Evolutionary conservation across 2,329 filamentous ascomycete genomes (phyloP), one percentile per base, ranked within the genome.

Genomic region (Aspergillus cejpii): DNA sequence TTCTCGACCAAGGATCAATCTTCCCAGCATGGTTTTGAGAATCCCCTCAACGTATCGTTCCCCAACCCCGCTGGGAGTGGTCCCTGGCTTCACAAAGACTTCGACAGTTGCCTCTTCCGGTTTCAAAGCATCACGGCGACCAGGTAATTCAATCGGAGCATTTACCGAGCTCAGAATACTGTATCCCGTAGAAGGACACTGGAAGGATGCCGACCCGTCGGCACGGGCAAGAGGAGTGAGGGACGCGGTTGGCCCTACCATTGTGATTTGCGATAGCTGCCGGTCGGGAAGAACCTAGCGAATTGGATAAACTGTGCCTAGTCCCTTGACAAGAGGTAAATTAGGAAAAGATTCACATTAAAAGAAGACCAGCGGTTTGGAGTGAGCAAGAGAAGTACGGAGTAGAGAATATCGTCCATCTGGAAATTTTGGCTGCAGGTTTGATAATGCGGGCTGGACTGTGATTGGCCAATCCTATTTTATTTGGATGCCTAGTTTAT

Each of bases 41-140:
- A 72, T 62, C 3, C 62, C 80, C 69, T 96, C 90, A 19, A 94
- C 79, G 67, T 94, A 87, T 56, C 88, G 79, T 67, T 90, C 85
- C 50, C 83, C 78, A 14, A 85, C 84, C 83, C 89, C 85, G 73
- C 86, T 88, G 37, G 92, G 83, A 12, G 90, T 90, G 52, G 84
- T 82, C 27, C 85, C 84, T 39, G 91, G 91, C 64, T 92, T 81
- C 53, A 98, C 80, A 63, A 91, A 82, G 46, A 98, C 87, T 68
- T 97, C 92, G 53, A 98, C 75, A 39, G 84, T 80, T 21, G 91
- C 88, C 71, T 96, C 89, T 67, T 94, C 90, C 6, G 92, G 85
- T 54, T 92, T 80, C 66, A 97, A 88, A 19, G 66, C 61, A 63
- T 98, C 91, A 58, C 87, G 81, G 59, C 90, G 80, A 56, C 83